phyloP scores from a whole-genome alignment of 2,329 filamentous ascomycete genomes.

The Diaporthe aspalathi region DNA sequence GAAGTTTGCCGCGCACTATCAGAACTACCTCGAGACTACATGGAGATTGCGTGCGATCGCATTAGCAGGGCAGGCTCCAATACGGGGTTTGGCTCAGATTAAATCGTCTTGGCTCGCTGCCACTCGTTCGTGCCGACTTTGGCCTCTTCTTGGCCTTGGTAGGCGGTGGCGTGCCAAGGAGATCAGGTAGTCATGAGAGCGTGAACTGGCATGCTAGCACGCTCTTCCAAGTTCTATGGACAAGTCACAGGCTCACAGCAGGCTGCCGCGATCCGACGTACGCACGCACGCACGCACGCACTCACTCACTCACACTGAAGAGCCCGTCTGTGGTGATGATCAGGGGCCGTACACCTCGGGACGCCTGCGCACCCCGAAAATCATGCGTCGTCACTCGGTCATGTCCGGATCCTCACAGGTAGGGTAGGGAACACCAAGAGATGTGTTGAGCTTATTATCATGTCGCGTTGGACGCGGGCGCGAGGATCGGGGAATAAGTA shows the following conservation, averaged over 20 bases:
- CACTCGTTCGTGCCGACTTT: conserved; percentile 16
- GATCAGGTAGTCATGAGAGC: background rate
- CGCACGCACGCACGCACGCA: background rate
- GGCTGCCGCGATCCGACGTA: conserved; percentile 13
- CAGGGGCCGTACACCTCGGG: background rate
- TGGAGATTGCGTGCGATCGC: background rate
- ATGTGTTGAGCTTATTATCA: background rate
- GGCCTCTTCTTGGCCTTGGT: background rate
- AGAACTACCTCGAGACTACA: too few species aligned
- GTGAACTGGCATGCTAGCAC: background rate
- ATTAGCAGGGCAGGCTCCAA: background rate
- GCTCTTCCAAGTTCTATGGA: too few species aligned
- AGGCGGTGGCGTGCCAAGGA: conserved; percentile 15
- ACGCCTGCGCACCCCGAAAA: conserved; percentile 9
- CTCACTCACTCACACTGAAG: background rate
- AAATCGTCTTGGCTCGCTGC: conserved; percentile 11
- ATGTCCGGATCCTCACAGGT: background rate
- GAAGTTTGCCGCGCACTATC: too few species aligned
- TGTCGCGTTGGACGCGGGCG: background rate
- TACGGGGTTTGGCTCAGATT: conserved; percentile 18
- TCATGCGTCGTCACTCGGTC: conserved; percentile 14
- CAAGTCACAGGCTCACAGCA: background rate
- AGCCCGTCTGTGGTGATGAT: background rate
- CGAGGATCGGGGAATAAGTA: background rate
- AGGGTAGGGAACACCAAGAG: conserved; percentile 1